Conservation (phyloP, 495 filamentous ascomycete species). For the Xanthoparmelia taractica region DNA sequence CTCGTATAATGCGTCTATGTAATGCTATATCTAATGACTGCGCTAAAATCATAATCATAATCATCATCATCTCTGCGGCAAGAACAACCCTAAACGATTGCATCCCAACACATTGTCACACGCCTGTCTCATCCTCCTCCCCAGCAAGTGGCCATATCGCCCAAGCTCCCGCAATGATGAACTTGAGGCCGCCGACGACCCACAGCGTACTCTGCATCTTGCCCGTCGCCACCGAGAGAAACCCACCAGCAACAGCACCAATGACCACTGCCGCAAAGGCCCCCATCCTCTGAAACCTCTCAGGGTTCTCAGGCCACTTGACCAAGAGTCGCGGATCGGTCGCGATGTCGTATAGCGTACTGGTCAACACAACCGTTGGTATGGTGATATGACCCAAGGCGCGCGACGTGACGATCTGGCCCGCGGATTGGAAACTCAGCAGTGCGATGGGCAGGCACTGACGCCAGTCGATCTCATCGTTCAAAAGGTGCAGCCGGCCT, state of each 20-base stretch:
- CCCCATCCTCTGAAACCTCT: conserved; percentile 55
- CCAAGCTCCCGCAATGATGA: conserved; percentile 37
- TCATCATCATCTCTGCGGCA: too few species aligned
- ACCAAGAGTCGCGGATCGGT: conserved; percentile 48
- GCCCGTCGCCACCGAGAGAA: conserved; percentile 42
- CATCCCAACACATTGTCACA: background rate
- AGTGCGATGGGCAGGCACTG: conserved; percentile 52
- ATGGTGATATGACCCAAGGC: conserved; percentile 58
- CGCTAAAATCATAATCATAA: too few species aligned
- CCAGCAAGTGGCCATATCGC: conserved; percentile 30
- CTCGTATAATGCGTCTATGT: too few species aligned
- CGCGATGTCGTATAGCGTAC: conserved; percentile 60
- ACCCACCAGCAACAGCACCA: conserved; percentile 56
- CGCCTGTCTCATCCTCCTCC: background rate
- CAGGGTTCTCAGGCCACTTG: conserved; percentile 42
- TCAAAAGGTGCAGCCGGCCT: conserved; percentile 28
- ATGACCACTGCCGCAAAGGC: conserved; percentile 51
- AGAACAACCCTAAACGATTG: too few species aligned
- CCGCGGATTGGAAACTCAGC: conserved; percentile 63
- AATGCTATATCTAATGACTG: too few species aligned
- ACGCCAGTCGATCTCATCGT: conserved; percentile 32
- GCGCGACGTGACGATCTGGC: conserved; percentile 56
- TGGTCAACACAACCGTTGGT: conserved; percentile 64
- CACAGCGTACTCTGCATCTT: conserved; percentile 46
- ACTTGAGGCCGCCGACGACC: conserved; percentile 51